Evolutionary conservation across 345 rosid genomes (phyloP), one percentile per base, ranked within the genome.

Genomic region (Corchorus olitorius): DNA sequence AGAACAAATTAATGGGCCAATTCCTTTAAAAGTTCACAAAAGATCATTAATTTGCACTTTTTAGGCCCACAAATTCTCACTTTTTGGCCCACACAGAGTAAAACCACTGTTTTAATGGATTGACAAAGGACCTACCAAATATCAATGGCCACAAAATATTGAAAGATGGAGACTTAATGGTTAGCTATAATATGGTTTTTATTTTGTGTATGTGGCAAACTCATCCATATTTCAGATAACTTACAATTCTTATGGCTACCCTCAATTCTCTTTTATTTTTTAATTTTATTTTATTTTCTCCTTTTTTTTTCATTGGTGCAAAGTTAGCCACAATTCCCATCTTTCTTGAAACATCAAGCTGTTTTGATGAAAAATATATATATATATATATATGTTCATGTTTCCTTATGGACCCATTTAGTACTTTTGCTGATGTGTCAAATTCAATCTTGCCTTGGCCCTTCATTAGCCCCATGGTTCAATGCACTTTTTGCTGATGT

Each of bases 131-230:
- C 74, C 74, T 62, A 53, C 58, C 10, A 68, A 48, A 6, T 13
- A 50, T 59, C 27, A 33, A 6, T 34, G 46, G 55, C 37, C 46
- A 22, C 72, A 6, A 67, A 56, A 49, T 13, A 22, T 1, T 22
- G 35, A 48, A 50, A 53, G 74, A 70, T 53, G 74, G 34, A 52
- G 74, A 17, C 62, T 34, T 52, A 54, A 52, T 33, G 74, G 74
- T 70, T 34, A 70, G 48, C 61, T 5, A 35, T 13, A 53, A 27
- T 27, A 27, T 0, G 27, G 27, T 53, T 50, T 15, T 4, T 39
- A 22, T 6, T 20, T 58, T 58, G 62, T 20, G 66, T 33, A 34
- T 62, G 19, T 62, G 66, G 45, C 74, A 11, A 34, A 70, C 74
- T 53, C 49, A 70, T 53, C 62, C 62, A 53, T 8, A 17, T 22